These are phyloP conservation scores for Cordyceps javanica DNA, from an alignment of 2,329 filamentous ascomycete species.

Conservation along the genomic window DNA sequence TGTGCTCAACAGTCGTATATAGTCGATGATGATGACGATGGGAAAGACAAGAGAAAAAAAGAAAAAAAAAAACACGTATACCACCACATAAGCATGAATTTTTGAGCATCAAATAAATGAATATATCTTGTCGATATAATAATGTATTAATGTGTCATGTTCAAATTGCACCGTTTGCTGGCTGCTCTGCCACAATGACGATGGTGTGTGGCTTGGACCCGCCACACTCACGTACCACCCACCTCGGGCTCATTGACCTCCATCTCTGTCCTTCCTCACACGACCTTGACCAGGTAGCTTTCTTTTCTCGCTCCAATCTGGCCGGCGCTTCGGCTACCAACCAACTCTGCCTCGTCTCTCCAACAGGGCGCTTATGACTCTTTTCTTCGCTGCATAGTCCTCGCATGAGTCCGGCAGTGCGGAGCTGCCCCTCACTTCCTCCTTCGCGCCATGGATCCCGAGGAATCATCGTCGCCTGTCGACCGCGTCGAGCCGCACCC, in stretches of 20 bases:
- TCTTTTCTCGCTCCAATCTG: neutral
- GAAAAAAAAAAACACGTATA: too few relatives aligned
- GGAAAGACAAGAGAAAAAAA: neutral
- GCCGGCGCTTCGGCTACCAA: neutral
- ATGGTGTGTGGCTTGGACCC: constrained; percentile 10
- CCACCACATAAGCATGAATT: neutral
- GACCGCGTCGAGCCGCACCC: constrained; percentile 29
- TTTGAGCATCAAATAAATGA: neutral
- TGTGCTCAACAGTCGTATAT: neutral
- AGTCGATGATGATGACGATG: neutral
- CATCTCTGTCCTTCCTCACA: constrained; percentile 8
- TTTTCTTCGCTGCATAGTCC: constrained; percentile 10
- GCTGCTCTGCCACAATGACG: constrained; percentile 6
- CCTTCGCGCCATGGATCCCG: constrained; percentile 50
- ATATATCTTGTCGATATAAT: too few relatives aligned
- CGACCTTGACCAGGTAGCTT: neutral
- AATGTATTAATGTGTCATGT: too few relatives aligned
- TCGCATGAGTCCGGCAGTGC: constrained; percentile 29
- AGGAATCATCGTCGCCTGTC: constrained; percentile 39
- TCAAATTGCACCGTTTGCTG: too few relatives aligned
- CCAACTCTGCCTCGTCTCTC: neutral
- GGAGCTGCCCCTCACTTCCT: constrained; percentile 31
- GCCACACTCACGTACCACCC: constrained; percentile 7
- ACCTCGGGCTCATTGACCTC: neutral
- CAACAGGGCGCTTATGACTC: constrained; percentile 2